phyloP scores from a whole-genome alignment of 768 basidiomycete genomes.

The Lactarius akahatsu region DNA sequence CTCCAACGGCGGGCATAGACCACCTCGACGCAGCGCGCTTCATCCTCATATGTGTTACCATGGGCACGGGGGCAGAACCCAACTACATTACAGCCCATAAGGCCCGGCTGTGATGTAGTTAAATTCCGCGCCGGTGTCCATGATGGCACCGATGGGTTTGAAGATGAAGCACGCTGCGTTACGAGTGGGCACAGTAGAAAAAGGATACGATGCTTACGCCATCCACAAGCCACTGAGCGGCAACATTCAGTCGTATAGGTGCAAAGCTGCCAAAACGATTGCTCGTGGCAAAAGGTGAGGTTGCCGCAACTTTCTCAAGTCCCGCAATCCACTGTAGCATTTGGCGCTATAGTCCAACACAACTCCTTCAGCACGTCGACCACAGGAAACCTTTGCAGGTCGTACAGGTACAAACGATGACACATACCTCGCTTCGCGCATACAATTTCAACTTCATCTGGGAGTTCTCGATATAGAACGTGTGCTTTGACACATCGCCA shows the following conservation, averaged over 20 bases:
- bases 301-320: slow-evolving; percentile 73
- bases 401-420: not conserved
- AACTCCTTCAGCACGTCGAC: not conserved
- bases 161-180: too few species aligned
- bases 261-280: slow-evolving; percentile 96
- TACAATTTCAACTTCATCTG: slow-evolving; percentile 85
- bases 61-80: too few species aligned
- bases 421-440: slow-evolving; percentile 78
- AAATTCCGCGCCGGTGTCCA: too few species aligned
- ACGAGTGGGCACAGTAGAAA: too few species aligned
- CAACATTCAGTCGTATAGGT: slow-evolving; percentile 87
- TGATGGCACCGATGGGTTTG: too few species aligned
- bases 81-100: too few species aligned
- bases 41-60: too few species aligned
- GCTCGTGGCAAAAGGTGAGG: slow-evolving; percentile 71
- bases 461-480: slow-evolving; percentile 90
- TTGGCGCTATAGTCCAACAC: slow-evolving; percentile 60
- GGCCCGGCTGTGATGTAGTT: too few species aligned
- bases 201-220: slow-evolving; percentile 56
- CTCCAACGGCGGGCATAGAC: not conserved
- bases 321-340: slow-evolving; percentile 98
- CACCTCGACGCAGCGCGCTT: too few species aligned
- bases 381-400: not conserved
- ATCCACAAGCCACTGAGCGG: slow-evolving; percentile 97
- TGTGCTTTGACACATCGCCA: slow-evolving; percentile 83